Base-by-base conservation (phyloP, 768 basidiomycete genomes). In the Mycena crocata region DNA sequence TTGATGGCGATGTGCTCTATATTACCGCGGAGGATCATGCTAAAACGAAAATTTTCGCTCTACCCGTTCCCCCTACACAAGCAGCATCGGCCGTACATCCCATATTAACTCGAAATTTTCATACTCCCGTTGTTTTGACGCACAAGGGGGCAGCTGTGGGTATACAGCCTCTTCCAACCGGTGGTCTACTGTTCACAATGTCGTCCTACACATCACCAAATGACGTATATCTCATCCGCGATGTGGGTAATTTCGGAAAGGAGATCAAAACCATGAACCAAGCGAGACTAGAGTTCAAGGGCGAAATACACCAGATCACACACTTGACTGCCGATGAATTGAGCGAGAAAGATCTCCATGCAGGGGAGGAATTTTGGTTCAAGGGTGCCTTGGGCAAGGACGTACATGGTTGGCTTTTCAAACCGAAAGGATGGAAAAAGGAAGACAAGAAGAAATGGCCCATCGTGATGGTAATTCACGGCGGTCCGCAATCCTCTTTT, bases 321-420 rank as follows among this genome's bases (percentile, higher is more conserved):
- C 72, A 78, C 40, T 90, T 97, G 76, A 85, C 91, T 0, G 82
- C 81, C 45, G 75, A 82, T 12, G 83, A 83, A 7, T 77, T 95
- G 55, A 78, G 84, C 52, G 85, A 80, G 9, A 94, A 92, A 77
- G 62, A 78, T 28, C 81, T 97, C 40, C 80, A 81, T 61, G 73
- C 77, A 10, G 93, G 91, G 17, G 91, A 96, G 71, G 89, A 93
- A 62, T 93, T 98, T 73, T 95, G 91, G 89, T 98, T 98, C 81
- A 86, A 88, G 65, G 97, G 97, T 13, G 93, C 93, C 4, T 79
- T 90, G 70, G 86, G 87, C 13, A 87, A 85, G 75, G 73, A 87
- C 32, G 89, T 98, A 19, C 96, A 98, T 48, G 95, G 94, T 6
- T 98, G 91, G 91, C 81, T 89, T 17, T 69, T 95, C 58, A 93